A percentile compares a stretch with the other conserved stretches of the same genome.
Evolutionary conservation across 805 yeast species (phyloP).

Genomic region (Wickerhamomyces bovis): DNA sequence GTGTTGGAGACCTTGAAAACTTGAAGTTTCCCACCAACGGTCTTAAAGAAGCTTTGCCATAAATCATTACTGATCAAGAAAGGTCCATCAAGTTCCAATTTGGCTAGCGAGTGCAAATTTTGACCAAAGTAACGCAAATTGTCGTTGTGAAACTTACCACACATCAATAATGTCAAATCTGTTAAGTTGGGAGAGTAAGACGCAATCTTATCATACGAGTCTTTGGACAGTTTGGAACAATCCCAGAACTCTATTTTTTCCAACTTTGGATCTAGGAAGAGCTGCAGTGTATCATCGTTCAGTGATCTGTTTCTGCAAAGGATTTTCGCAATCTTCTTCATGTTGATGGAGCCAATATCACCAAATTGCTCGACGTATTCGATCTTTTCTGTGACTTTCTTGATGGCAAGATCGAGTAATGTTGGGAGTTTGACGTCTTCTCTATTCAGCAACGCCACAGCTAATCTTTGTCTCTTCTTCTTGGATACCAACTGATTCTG

Average conservation of each 20-base stretch:
- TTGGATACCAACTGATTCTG: slow-evolving; percentile 58
- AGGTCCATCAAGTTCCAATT: slow-evolving; percentile 78
- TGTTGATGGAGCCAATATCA: slow-evolving; percentile 71
- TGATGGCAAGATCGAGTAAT: slow-evolving; percentile 78
- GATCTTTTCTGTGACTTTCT: slow-evolving; percentile 57
- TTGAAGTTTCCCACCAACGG: slow-evolving; percentile 46
- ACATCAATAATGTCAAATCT: slow-evolving; percentile 71
- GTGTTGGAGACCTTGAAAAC: slow-evolving; percentile 70
- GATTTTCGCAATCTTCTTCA: slow-evolving; percentile 68
- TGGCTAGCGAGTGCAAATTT: slow-evolving; percentile 48
- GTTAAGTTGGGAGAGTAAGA: slow-evolving; percentile 73
- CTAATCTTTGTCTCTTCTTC: slow-evolving; percentile 69
- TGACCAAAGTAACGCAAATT: slow-evolving; percentile 57
- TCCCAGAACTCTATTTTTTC: slow-evolving; percentile 77
- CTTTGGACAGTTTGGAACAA: slow-evolving; percentile 72
- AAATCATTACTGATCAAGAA: slow-evolving; percentile 69
- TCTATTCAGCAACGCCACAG: slow-evolving; percentile 77
- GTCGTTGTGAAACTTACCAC: slow-evolving; percentile 85
- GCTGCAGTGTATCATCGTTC: slow-evolving; percentile 60
- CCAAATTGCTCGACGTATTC: slow-evolving; percentile 78
- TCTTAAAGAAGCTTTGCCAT: slow-evolving; percentile 74
- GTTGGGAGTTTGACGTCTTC: slow-evolving; percentile 57
- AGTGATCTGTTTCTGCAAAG: slow-evolving; percentile 78
- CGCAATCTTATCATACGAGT: slow-evolving; percentile 63
- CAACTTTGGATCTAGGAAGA: slow-evolving; percentile 62